Evolutionary conservation across 257 asterid species (phyloP).

Genomic region (Jacaranda copaia): DNA sequence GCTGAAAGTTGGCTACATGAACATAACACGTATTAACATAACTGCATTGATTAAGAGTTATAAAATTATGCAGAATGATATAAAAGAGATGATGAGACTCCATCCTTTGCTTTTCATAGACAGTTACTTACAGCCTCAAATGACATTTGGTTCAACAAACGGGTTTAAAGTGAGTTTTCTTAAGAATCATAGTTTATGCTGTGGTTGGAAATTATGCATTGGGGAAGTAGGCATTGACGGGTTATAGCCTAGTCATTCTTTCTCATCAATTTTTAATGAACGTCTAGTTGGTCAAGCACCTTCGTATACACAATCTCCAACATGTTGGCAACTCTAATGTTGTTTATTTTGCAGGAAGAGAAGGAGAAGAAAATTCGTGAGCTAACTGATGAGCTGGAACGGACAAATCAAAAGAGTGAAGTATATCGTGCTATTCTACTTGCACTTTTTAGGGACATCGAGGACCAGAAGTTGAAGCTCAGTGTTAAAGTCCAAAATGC

Average conservation of each 20-base stretch:
- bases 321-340: conserved; percentile 6
- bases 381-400: conserved; percentile 61
- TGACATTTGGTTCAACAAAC: not conserved
- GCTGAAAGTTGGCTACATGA: not conserved
- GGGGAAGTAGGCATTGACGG: too few species aligned
- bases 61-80: not conserved
- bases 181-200: too few species aligned
- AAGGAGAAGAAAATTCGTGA: conserved; percentile 75
- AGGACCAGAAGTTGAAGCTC: conserved; percentile 91
- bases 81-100: not conserved
- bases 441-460: conserved; percentile 82
- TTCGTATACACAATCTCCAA: not conserved
- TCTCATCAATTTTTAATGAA: too few species aligned
- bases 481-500: conserved; percentile 94
- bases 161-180: not conserved
- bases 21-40: not conserved
- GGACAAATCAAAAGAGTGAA: conserved; percentile 66
- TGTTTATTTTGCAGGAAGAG: conserved; percentile 65
- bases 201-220: too few species aligned
- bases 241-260: too few species aligned
- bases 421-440: conserved; percentile 81
- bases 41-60: not conserved
- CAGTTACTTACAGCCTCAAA: not conserved
- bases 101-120: not conserved
- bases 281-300: not conserved